A percentile compares a stretch with the other conserved stretches of the same genome.
Evolutionary conservation across 805 yeast genomes (phyloP).

Genomic region (Ogataea chonburiensis): DNA sequence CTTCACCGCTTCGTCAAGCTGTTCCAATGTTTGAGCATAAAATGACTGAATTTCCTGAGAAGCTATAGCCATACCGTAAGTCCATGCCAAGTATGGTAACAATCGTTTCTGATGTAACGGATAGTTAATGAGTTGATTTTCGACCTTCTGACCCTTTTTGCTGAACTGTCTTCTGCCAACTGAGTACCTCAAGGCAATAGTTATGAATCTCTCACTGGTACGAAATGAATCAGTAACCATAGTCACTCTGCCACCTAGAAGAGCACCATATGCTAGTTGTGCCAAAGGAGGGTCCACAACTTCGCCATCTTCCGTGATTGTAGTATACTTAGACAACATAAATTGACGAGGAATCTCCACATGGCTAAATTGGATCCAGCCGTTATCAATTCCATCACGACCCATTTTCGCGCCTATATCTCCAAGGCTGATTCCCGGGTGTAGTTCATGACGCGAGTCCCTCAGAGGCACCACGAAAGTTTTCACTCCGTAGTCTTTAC

Average conservation of each 20-base stretch:
- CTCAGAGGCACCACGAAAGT: constrained; percentile 89
- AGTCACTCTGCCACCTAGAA: constrained; percentile 82
- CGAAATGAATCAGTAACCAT: constrained; percentile 88
- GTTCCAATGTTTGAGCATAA: constrained; percentile 48
- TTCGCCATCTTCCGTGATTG: constrained; percentile 64
- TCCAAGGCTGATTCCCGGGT: constrained; percentile 82
- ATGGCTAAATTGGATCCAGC: constrained; percentile 89
- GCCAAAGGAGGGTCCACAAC: constrained; percentile 82
- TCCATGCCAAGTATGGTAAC: constrained; percentile 77
- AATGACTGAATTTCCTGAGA: constrained; percentile 58
- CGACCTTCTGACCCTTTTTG: constrained; percentile 43
- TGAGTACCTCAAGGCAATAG: constrained; percentile 86
- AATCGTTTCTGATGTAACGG: constrained; percentile 87
- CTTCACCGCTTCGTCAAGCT: constrained; percentile 53
- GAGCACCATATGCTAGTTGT: constrained; percentile 84
- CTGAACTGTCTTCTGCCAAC: constrained; percentile 85
- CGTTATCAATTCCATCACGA: constrained; percentile 92
- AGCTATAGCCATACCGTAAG: constrained; percentile 73
- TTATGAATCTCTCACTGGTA: constrained; percentile 72
- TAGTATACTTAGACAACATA: constrained; percentile 78
- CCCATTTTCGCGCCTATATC: constrained; percentile 97
- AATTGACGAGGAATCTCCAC: constrained; percentile 81
- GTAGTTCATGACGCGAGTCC: constrained; percentile 66
- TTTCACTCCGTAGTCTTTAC: constrained; percentile 88
- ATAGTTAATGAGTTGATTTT: constrained; percentile 78